Percentiles rank a stretch among this genome's conserved stretches.
Conservation (phyloP, 106 monocot genomes). For the Dendrobium chrysotoxum region DNA sequence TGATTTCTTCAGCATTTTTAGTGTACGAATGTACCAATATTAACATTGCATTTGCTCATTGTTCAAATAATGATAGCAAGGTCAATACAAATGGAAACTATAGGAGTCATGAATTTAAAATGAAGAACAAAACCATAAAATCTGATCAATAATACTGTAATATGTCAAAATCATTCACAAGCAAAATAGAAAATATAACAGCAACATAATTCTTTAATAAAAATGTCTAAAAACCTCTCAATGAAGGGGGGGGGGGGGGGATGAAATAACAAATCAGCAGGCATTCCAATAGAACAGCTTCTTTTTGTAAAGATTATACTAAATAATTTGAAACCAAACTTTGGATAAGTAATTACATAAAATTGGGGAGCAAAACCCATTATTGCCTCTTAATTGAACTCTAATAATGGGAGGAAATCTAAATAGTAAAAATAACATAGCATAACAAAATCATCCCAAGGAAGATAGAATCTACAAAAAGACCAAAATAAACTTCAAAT, state of each 20-base stretch:
- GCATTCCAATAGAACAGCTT: neutral
- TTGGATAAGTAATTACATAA: neutral
- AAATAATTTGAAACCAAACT: neutral
- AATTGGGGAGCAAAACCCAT: neutral
- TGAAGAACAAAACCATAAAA: neutral
- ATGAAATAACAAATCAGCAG: neutral
- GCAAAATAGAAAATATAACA: neutral
- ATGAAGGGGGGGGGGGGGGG: neutral
- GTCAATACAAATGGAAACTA: neutral
- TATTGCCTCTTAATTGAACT: neutral
- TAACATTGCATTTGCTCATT: slow-evolving; percentile 86
- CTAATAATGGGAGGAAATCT: neutral
- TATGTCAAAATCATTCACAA: neutral
- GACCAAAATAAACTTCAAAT: no score
- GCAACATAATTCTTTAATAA: neutral
- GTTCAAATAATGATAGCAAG: slow-evolving; percentile 5
- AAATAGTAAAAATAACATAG: neutral
- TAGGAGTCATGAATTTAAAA: neutral
- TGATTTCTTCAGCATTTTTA: slow-evolving; percentile 84
- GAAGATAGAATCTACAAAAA: neutral
- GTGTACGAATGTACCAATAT: slow-evolving; percentile 86
- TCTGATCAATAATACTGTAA: neutral
- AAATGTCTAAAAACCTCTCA: neutral
- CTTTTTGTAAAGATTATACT: neutral
- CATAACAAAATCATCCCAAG: neutral